Evolutionary conservation across 495 filamentous ascomycete species (phyloP).

Genomic region (Tuber aestivum): DNA sequence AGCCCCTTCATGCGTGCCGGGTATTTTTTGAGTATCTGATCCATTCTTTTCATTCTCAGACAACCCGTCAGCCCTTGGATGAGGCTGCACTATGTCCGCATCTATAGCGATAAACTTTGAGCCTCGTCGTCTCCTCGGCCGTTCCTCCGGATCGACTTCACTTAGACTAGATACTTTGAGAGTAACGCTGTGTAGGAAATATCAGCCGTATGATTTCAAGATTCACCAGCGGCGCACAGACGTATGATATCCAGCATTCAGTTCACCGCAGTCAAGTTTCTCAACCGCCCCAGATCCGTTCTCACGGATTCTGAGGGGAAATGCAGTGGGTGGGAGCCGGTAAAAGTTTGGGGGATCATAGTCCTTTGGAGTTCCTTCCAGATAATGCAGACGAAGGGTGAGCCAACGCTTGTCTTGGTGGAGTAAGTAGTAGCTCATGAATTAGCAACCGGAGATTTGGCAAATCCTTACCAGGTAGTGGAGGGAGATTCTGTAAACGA

Average conservation of each 20-base stretch:
- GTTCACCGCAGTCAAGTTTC: slow-evolving; percentile 30
- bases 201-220: not conserved
- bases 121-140: slow-evolving; percentile 26
- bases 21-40: not conserved
- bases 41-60: not conserved
- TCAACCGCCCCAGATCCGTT: slow-evolving; percentile 28
- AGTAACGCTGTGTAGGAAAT: slow-evolving; percentile 25
- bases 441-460: not conserved
- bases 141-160: slow-evolving; percentile 23
- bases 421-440: not conserved
- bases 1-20: not conserved
- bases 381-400: slow-evolving; percentile 39
- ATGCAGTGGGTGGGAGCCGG: slow-evolving; percentile 31
- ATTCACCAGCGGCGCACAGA: slow-evolving; percentile 15
- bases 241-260: slow-evolving; percentile 41
- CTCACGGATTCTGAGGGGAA: slow-evolving; percentile 33
- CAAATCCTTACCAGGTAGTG: slow-evolving; percentile 34
- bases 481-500: slow-evolving; percentile 30
- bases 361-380: slow-evolving; percentile 35
- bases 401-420: slow-evolving; percentile 36
- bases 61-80: slow-evolving; percentile 4
- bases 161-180: slow-evolving; percentile 37
- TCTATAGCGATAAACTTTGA: slow-evolving; percentile 26
- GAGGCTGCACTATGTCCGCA: slow-evolving; percentile 29
- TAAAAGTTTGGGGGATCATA: slow-evolving; percentile 39